A percentile compares a stretch with the other conserved stretches of the same genome.
Evolutionary conservation across 2,329 filamentous ascomycete genomes (phyloP).

Genomic region (Cercospora berteroae): DNA sequence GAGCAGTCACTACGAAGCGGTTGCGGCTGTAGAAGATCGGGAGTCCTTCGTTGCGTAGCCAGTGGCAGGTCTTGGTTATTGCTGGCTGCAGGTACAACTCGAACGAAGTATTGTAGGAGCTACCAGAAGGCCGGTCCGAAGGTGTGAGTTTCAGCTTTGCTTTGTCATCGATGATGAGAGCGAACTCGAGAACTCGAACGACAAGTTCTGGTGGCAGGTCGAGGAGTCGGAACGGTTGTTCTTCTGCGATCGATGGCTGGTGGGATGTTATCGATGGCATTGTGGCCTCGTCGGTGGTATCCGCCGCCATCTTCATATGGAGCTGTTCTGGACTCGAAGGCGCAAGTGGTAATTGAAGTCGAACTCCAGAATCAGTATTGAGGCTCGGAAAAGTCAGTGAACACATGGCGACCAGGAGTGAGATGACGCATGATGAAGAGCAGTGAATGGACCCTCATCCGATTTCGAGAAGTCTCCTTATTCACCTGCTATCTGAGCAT

Average conservation of each 20-base stretch:
- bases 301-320: too few species aligned
- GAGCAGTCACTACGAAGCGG: background rate
- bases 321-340: too few species aligned
- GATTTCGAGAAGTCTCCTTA: too few species aligned
- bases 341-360: too few species aligned
- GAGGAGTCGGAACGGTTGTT: background rate
- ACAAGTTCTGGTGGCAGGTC: background rate
- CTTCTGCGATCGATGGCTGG: background rate
- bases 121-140: background rate
- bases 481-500: background rate
- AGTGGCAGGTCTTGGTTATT: background rate
- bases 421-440: too few species aligned
- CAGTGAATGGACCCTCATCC: too few species aligned
- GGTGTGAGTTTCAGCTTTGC: background rate
- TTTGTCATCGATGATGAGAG: background rate
- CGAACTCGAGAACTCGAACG: background rate
- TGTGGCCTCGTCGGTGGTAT: too few species aligned
- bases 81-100: background rate
- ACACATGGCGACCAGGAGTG: too few species aligned
- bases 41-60: background rate
- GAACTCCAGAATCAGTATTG: too few species aligned
- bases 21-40: background rate
- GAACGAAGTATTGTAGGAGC: background rate
- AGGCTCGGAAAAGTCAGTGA: too few species aligned
- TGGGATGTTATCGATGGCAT: too few species aligned